Conservation (phyloP, 2,329 filamentous ascomycete species). For the Lachnellula arida region DNA sequence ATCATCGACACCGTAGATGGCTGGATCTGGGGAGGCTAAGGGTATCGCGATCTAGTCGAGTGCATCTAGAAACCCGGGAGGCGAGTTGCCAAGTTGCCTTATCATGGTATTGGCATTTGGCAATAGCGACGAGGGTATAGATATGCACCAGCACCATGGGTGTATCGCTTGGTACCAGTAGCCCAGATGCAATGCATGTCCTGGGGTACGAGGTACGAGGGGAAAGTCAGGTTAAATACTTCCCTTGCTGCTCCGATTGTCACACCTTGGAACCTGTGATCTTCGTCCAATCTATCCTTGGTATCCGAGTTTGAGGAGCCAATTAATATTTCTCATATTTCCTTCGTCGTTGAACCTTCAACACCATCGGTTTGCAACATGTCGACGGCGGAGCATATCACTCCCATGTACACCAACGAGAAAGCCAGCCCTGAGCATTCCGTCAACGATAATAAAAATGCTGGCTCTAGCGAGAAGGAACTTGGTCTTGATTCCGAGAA, state of each 20-base stretch:
- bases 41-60: not conserved
- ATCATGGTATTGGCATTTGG: not conserved
- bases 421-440: not conserved
- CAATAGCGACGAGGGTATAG: not conserved
- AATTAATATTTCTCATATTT: not conserved
- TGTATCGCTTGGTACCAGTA: not conserved
- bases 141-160: not conserved
- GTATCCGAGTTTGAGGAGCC: not conserved
- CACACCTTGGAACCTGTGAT: not conserved
- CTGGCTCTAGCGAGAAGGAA: constrained; percentile 10
- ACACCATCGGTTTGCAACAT: not conserved
- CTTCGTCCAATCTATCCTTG: not conserved
- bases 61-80: not conserved
- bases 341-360: not conserved
- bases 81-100: not conserved
- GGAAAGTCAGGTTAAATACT: not conserved
- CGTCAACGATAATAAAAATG: constrained; percentile 8
- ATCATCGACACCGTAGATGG: not conserved
- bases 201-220: not conserved
- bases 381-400: not conserved
- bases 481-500: constrained; percentile 1
- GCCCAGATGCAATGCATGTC: not conserved
- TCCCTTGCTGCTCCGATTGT: not conserved
- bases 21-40: not conserved
- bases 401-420: constrained; percentile 6